phyloP scores from a whole-genome alignment of 306 rosid genomes.

The Cyclanthera cordifolia region DNA sequence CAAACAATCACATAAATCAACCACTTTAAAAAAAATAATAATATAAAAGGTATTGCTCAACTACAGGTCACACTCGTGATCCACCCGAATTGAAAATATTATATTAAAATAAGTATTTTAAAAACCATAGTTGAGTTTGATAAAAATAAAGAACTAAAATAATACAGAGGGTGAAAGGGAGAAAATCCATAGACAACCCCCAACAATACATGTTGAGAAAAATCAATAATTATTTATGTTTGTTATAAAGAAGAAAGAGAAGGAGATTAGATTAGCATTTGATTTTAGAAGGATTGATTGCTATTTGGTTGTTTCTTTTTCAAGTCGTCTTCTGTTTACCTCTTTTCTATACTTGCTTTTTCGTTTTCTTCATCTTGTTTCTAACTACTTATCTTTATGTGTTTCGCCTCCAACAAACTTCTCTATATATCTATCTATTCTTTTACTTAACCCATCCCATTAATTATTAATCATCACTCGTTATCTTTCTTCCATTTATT shows the following conservation, averaged over 20 bases:
- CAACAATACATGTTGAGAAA: neutral
- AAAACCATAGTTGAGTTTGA: neutral
- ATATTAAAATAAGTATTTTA: too few species aligned
- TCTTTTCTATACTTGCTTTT: constrained; percentile 8
- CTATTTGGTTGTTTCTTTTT: constrained; percentile 12
- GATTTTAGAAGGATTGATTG: constrained; percentile 11
- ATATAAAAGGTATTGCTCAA: too few species aligned
- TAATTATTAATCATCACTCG: neutral
- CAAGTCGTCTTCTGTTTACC: constrained; percentile 16
- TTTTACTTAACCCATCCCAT: neutral
- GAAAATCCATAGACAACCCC: neutral
- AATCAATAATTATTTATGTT: neutral
- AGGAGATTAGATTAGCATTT: neutral
- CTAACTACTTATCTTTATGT: constrained; percentile 3
- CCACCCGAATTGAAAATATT: too few species aligned
- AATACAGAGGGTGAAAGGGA: too few species aligned
- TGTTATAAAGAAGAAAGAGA: neutral
- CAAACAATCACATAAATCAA: too few species aligned
- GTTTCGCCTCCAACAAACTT: neutral
- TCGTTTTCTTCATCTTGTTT: constrained; percentile 16
- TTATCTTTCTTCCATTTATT: neutral
- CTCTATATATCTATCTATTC: neutral
- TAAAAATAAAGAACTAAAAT: neutral
- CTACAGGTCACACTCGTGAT: too few species aligned
- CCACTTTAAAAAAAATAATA: too few species aligned